Conservation (phyloP, 163 green algal genomes). For the Chloromonas sp. region DNA sequence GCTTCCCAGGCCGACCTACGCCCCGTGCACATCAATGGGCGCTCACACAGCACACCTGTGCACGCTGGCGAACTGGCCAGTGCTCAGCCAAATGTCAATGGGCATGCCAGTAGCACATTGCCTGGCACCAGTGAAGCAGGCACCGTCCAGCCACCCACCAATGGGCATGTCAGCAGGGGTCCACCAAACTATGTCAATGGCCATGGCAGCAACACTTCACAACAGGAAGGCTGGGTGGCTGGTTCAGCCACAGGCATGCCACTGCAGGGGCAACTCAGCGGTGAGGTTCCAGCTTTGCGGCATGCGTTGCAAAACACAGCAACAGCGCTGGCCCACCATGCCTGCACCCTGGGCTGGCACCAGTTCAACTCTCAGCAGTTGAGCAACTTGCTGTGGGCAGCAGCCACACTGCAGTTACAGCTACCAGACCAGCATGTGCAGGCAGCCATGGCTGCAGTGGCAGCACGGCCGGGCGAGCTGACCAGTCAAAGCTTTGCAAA, state of each 20-base stretch:
- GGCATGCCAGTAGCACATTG: too few relatives aligned
- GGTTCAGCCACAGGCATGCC: too few relatives aligned
- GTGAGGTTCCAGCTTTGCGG: background rate
- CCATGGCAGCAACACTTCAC: background rate
- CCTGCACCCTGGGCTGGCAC: background rate
- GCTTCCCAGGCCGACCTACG: background rate
- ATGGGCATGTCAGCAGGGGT: too few relatives aligned
- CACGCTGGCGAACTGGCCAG: too few relatives aligned
- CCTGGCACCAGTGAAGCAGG: too few relatives aligned
- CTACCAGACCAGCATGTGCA: background rate
- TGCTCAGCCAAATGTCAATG: too few relatives aligned
- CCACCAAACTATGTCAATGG: too few relatives aligned
- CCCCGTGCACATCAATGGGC: background rate
- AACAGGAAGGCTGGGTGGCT: background rate
- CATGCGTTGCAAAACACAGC: background rate
- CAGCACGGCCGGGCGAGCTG: background rate
- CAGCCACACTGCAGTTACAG: background rate
- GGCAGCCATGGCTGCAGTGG: background rate
- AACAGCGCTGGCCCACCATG: background rate
- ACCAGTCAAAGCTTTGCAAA: background rate
- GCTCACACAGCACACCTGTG: too few relatives aligned
- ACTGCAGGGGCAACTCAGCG: background rate
- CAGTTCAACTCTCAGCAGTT: background rate
- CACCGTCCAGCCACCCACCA: too few relatives aligned
- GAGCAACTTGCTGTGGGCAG: background rate